Evolutionary conservation across 2,329 filamentous ascomycete genomes (phyloP), one percentile per base, ranked within the genome.

Genomic region (Cytospora piceae): DNA sequence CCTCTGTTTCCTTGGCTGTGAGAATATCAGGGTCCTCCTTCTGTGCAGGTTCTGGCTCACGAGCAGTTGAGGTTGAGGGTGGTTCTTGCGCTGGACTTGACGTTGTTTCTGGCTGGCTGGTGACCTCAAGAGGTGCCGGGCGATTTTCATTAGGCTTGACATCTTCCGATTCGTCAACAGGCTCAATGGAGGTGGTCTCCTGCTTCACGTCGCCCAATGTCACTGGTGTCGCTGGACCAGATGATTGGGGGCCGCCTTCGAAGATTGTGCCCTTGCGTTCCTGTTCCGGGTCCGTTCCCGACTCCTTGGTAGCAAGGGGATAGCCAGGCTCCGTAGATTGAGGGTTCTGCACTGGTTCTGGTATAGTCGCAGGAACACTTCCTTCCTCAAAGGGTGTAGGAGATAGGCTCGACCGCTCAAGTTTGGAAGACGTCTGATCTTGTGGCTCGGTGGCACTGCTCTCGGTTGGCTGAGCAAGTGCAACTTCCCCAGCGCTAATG

Each of bases 281-380:
- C 37, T 63, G 54, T 56, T 57, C 39, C 60, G 34, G 42, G 60
- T 55, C 60, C 39, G 6, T 51, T 27, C 51, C 34, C 15, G 60
- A 57, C 3, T 57, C 56, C 53, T 63, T 57, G 39, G 60, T 49
- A n/a, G 42, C 29, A 15, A 12, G 1, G 17, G 24, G 15, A n/a
- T 27, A 57, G 5, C n/a, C 39, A n/a, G 22, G 42, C n/a, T 51
- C 53, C 29, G 46, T 42, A 22, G 17, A 12, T 15, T 27, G n/a
- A n/a, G 20, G 2, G 11, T 34, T 20, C 22, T 57, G 60, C 22
- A 31, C 31, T 31, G 22, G 39, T 34, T 63, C 53, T 57, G 54
- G 4, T 15, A 37, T 12, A 20, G 15, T 15, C 6, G 9, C 22
- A 39, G 46, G 17, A 27, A 15, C 8, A 0, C 5, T 15, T 12